Evolutionary conservation across 1,139 yeast genomes (phyloP), one percentile per base, ranked within the genome.

Genomic region (Chernovozyma aurita): DNA sequence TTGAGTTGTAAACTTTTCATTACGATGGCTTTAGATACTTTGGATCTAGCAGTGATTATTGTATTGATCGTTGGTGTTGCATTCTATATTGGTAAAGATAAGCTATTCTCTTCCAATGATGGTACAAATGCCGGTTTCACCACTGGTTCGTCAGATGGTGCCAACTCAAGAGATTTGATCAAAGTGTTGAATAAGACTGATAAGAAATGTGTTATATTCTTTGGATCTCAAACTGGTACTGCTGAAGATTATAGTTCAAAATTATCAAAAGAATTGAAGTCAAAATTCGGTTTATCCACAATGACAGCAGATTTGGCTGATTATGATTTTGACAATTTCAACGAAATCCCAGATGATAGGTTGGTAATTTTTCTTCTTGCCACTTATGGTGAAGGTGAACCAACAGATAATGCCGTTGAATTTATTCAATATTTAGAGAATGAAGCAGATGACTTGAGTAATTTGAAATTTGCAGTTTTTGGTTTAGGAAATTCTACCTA

Each of bases 141-240:
- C 18, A 57, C 67, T 11, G 55, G 57, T 31, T 13, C 38, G 11
- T 57, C 60, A 28, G 68, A 63, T 27, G 59, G 63, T 24, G 64
- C 60, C 29, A 55, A 48, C 32, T 67, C 78, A 33, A 70, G 87
- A 52, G 80, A 87, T 55, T 66, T 94, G 34, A 71, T 80, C 24
- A 78, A 79, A 43, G 78, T 78, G 13, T 64, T 88, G 48, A 66
- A 69, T 38, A 66, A 69, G 32, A 80, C 81, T 50, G 70, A 76
- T 44, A 90, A 92, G 61, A 82, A 85, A 49, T 82, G 85, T 34
- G 68, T 85, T 29, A 80, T 92, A n/a, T 76, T 92, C 46, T 94
- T 75, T 57, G 97, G 96, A 4, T 90, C 98, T 4, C 99, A 92
- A 63, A 94, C 99, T 11, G 99, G 99, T 47, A 92, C 99, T n/a